Percentiles rank a stretch among this genome's conserved stretches.
Conservation (phyloP, 352 stramenopile species). For the Phytophthora tentaculata region DNA sequence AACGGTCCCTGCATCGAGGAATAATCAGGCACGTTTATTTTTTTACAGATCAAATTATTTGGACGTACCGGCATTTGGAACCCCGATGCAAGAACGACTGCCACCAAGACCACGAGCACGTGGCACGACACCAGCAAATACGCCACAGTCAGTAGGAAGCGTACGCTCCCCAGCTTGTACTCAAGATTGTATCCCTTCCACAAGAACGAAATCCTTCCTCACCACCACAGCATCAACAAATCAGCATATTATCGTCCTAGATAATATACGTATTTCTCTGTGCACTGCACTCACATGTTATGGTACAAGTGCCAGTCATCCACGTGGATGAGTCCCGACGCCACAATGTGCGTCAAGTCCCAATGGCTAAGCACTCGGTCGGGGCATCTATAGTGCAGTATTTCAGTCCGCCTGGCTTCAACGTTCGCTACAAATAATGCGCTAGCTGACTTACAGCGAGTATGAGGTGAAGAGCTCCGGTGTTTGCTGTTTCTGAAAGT, state of each 20-base stretch:
- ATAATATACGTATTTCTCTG: not conserved
- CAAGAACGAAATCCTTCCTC: constrained; percentile 75
- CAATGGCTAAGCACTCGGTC: constrained; percentile 52
- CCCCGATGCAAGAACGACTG: constrained; percentile 37
- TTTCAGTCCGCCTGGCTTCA: not conserved
- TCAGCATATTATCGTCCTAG: constrained; percentile 5
- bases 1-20: constrained; percentile 45
- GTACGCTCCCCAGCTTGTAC: constrained; percentile 54
- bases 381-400: constrained; percentile 59
- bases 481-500: constrained; percentile 54
- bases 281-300: constrained; percentile 74
- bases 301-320: constrained; percentile 92
- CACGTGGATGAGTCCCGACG: constrained; percentile 83
- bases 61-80: constrained; percentile 37
- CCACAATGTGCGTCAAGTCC: constrained; percentile 64
- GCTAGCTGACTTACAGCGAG: constrained; percentile 44
- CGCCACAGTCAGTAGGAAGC: constrained; percentile 52
- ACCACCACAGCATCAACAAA: constrained; percentile 2
- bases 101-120: constrained; percentile 52
- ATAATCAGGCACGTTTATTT: too few species aligned
- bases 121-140: constrained; percentile 76
- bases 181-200: constrained; percentile 91
- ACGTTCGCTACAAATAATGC: not conserved
- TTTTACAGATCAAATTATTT: not conserved
- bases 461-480: constrained; percentile 48